Evolutionary conservation across 495 filamentous ascomycete species (phyloP).

Genomic region (Penicillium arizonense): DNA sequence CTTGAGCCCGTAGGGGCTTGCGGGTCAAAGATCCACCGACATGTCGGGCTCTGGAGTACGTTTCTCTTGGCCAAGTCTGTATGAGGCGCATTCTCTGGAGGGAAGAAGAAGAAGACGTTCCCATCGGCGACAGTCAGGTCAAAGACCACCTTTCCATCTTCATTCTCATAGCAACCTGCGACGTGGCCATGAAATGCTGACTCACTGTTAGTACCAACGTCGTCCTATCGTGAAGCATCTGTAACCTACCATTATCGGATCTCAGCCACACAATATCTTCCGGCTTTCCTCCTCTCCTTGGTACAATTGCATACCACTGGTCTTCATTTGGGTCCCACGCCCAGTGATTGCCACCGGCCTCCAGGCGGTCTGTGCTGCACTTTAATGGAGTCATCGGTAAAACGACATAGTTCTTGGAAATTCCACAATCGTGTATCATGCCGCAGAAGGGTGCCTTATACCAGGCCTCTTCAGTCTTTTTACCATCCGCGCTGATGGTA

Average conservation of each 20-base stretch:
- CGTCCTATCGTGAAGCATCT: too few relatives aligned
- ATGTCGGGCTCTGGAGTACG: conserved; percentile 28
- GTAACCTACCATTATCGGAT: conserved; percentile 7
- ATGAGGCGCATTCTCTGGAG: too few relatives aligned
- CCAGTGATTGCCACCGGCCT: conserved; percentile 52
- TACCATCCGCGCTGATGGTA: conserved; percentile 42
- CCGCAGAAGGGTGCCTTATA: conserved; percentile 50
- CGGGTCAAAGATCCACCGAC: conserved; percentile 10
- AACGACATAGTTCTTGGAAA: conserved; percentile 50
- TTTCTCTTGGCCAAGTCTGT: conserved; percentile 23
- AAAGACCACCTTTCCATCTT: conserved; percentile 46
- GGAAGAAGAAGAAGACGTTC: conserved; percentile 57
- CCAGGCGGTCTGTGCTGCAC: conserved; percentile 46
- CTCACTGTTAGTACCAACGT: too few relatives aligned
- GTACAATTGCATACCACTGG: conserved; percentile 49
- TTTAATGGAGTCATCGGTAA: conserved; percentile 50
- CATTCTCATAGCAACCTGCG: conserved; percentile 49
- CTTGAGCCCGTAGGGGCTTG: conserved; percentile 5
- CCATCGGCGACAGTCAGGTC: conserved; percentile 54
- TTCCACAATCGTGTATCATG: conserved; percentile 55
- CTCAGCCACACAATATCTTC: conserved; percentile 42
- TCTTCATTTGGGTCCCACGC: conserved; percentile 52
- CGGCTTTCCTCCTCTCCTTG: conserved; percentile 43
- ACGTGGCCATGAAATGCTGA: conserved; percentile 48
- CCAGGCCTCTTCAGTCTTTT: conserved; percentile 45